Conservation (phyloP, 2,329 filamentous ascomycete species). For the Exophiala sp. region DNA sequence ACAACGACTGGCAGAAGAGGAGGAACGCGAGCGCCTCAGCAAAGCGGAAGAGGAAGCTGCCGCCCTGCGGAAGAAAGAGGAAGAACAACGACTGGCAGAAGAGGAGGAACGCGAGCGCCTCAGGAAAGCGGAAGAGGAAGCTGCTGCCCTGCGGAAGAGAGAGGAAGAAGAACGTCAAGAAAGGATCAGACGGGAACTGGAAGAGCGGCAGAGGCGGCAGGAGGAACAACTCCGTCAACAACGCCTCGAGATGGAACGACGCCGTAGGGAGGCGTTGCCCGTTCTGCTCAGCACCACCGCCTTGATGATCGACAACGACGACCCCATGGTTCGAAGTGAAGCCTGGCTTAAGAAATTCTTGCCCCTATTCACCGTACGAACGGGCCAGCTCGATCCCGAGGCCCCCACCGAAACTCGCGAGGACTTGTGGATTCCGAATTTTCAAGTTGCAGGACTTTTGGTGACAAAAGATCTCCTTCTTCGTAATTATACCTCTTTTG, state of each 20-base stretch:
- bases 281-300: conserved; percentile 42
- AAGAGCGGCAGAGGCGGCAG: conserved; percentile 40
- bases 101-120: conserved; percentile 27
- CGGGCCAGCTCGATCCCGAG: conserved; percentile 39
- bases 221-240: conserved; percentile 37
- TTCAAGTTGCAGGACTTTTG: conserved; percentile 44
- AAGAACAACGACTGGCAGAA: conserved; percentile 10
- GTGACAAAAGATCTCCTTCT: conserved; percentile 47
- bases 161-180: conserved; percentile 44
- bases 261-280: conserved; percentile 43
- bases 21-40: no score
- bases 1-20: conserved; percentile 19
- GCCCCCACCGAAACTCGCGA: conserved; percentile 36
- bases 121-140: conserved; percentile 34
- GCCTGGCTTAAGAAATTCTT: conserved; percentile 43
- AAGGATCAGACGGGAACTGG: conserved; percentile 32
- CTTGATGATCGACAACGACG: conserved; percentile 41
- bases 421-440: conserved; percentile 47
- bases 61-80: background rate
- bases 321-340: conserved; percentile 38
- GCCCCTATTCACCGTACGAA: conserved; percentile 42
- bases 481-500: conserved; percentile 39
- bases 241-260: conserved; percentile 43
- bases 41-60: conserved; percentile 24
- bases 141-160: conserved; percentile 34